Base-by-base conservation (phyloP, 2,329 filamentous ascomycete species). In the Aspergillus vadensis region DNA sequence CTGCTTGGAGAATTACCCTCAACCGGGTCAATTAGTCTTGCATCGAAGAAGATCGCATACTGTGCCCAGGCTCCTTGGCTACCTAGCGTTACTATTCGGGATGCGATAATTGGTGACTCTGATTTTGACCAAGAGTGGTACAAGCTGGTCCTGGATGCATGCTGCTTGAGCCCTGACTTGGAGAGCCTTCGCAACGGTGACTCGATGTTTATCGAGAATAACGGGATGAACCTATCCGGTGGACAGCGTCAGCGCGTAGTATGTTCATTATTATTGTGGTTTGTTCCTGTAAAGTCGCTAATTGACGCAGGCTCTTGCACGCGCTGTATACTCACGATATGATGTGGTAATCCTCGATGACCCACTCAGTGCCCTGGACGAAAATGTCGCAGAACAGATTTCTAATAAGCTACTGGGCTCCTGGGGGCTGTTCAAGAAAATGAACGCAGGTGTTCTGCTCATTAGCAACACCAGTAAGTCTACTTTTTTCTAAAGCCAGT, bases 241-340 rank as follows among this genome's bases (percentile, higher is more conserved):
- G 57, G 57, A 7, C 57, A 59, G 9, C n/a, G 32, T 5, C 57
- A 59, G 7, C 49, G 57, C 3, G 25, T 59, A n/a, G 57, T 58
- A 48, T 15, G 41, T 47, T 14, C 8, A 4, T 6, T 19, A 1
- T n/a, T 2, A 15, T 2, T 19, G 10, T 5, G 10, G 27, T 9
- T 27, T 17, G 12, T 23, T 6, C 1, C n/a, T 6, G 4, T 14
- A 1, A n/a, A 7, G 5, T 9, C 5, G 14, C 51, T 54, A 25
- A 54, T 21, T 1, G 4, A 25, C 8, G n/a, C 23, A 58, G 57
- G 57, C 57, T 5, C 50, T 59, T 4, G 57, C 57, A 19, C 57
- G 57, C 4, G 57, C 30, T 5, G 15, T 59, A 3, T 59, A 38
- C 9, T 52, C 50, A 2, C 27, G 51, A 27, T 39, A 15, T 6